These are phyloP conservation scores for Sporobolomyces pararoseus DNA, from an alignment of 768 basidiomycete species.

Conservation along the genomic window DNA sequence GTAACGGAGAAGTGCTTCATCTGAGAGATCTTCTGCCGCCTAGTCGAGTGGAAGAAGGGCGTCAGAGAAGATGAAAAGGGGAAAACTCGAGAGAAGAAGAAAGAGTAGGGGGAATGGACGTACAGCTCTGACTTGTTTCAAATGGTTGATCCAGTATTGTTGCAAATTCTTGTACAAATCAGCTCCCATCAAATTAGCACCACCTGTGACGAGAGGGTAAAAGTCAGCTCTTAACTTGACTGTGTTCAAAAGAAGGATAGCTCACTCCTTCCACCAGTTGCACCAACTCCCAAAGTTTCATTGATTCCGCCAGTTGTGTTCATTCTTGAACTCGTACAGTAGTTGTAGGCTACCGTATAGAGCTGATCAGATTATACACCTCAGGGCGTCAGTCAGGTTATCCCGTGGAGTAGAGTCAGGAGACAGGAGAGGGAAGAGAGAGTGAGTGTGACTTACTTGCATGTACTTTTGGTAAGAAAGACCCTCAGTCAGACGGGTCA, in stretches of 20 bases:
- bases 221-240: too few species aligned
- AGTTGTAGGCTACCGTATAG: conserved; percentile 96
- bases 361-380: conserved; percentile 44
- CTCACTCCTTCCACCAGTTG: conserved; percentile 30
- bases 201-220: too few species aligned
- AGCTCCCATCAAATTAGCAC: conserved; percentile 92
- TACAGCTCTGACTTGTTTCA: conserved; percentile 64
- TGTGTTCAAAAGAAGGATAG: neutral
- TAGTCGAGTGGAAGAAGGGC: conserved; percentile 50
- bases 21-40: conserved; percentile 74
- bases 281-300: conserved; percentile 34
- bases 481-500: conserved; percentile 44
- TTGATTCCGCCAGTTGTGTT: conserved; percentile 47
- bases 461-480: conserved; percentile 47
- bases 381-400: neutral
- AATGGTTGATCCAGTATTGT: conserved; percentile 79
- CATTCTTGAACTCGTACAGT: conserved; percentile 75
- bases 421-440: conserved; percentile 10
- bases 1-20: conserved; percentile 81
- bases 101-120: conserved; percentile 41
- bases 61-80: conserved; percentile 43
- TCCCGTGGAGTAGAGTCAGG: neutral
- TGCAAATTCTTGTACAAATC: conserved; percentile 95
- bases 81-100: too few species aligned
- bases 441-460: conserved; percentile 29